Base-by-base conservation (phyloP, 176 grass and related monocot genomes). In the Panicum miliaceum region DNA sequence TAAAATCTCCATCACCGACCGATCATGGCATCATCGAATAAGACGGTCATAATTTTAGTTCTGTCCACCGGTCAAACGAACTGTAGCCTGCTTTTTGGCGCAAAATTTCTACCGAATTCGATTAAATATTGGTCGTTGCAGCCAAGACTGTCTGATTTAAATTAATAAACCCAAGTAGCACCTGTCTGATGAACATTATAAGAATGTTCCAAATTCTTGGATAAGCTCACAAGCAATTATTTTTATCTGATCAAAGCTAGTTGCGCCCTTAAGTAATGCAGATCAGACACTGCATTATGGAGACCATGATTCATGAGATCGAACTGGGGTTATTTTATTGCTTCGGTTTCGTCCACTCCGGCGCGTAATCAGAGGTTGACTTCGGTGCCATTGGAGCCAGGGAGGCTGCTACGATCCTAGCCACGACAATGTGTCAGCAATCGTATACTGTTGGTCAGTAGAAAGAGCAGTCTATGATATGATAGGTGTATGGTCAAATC, bases 341-440 rank as follows among this genome's bases (percentile, higher is more conserved):
- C 60, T 63, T 46, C 10, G 4, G 11, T 82, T 72, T 72, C 26
- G 16, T 68, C 12, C 34, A n/a, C 35, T 43, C 5, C 77, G 23
- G 4, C 19, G 18, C 68, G 57, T 86, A 86, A 66, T 56, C 47
- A 75, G 77, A 65, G 8, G 19, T 75, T 81, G 85, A 81, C 85
- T 81, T 67, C 18, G 58, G 36, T 7, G 9, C 38, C 32, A 65
- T 7, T 54, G n/a, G 20, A 62, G 56, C 42, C 4, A 0, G 1
- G 1, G 32, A 1, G 77, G 69, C 36, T 81, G 77, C 78, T 67
- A 81, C 20, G 1, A 86, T 46, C n/a, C 77, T 64, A 22, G 12
- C 56, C 34, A 54, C 45, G 45, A 34, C 12, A 64, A 10, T 53
- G 2, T 16, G 27, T 32, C 29, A 48, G 75, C 18, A 79, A 54